Evolutionary conservation across 1,284 basidiomycete species (phyloP).

Genomic region (Ceratobasidium sp.): DNA sequence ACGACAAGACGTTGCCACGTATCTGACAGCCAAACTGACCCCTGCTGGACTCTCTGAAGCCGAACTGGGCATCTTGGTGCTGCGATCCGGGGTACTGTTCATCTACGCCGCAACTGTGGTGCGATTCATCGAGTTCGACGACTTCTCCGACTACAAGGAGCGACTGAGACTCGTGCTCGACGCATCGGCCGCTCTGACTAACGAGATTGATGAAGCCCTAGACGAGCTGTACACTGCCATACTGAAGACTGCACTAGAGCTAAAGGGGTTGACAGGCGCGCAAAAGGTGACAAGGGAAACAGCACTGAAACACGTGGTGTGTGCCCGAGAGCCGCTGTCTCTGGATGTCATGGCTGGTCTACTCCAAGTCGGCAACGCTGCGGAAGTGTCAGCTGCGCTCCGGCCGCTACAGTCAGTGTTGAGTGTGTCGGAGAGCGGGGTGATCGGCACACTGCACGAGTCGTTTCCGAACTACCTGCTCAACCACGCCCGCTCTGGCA

Average conservation of each 20-base stretch:
- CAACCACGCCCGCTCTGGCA: not conserved
- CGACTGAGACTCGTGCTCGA: slow-evolving; percentile 7
- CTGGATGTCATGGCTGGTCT: not conserved
- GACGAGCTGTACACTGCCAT: slow-evolving; percentile 8
- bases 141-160: not conserved
- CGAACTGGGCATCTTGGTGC: not conserved
- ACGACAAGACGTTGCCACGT: not conserved
- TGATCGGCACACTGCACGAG: not conserved
- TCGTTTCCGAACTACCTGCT: not conserved
- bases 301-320: not conserved
- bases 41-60: too few species aligned
- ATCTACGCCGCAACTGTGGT: slow-evolving; percentile 30
- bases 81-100: slow-evolving; percentile 9
- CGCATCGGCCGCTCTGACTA: not conserved
- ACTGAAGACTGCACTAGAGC: not conserved
- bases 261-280: not conserved
- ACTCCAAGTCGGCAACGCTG: not conserved
- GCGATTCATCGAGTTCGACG: not conserved
- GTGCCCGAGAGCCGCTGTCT: slow-evolving; percentile 11
- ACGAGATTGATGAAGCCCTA: not conserved
- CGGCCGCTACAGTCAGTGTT: not conserved
- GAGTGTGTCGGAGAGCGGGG: not conserved
- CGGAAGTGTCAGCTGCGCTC: not conserved
- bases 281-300: not conserved
- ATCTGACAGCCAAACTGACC: not conserved